phyloP scores from a whole-genome alignment of 495 filamentous ascomycete genomes.

The Saxophila tyrrhenica region DNA sequence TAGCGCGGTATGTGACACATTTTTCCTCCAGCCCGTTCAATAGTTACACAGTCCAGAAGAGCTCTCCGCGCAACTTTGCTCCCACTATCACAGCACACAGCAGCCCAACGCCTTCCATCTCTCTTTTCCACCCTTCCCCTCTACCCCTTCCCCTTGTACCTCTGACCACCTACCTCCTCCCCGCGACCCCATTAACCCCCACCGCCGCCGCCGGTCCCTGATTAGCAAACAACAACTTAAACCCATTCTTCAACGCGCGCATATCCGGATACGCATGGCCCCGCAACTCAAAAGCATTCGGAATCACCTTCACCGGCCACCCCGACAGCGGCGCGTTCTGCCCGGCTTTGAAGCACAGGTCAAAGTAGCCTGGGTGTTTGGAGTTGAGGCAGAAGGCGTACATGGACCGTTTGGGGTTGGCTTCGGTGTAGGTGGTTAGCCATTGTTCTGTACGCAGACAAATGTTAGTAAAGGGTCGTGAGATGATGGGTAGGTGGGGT shows the following conservation, averaged over 20 bases:
- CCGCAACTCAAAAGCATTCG: slow-evolving; percentile 77
- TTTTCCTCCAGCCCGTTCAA: too few relatives aligned
- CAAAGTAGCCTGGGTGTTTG: slow-evolving; percentile 89
- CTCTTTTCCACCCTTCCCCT: too few relatives aligned
- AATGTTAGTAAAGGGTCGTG: slow-evolving; percentile 1
- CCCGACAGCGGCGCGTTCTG: slow-evolving; percentile 54
- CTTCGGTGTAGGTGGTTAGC: slow-evolving; percentile 88
- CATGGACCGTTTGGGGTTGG: slow-evolving; percentile 84
- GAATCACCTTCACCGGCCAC: slow-evolving; percentile 86
- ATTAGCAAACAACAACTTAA: slow-evolving; percentile 48
- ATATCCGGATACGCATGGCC: slow-evolving; percentile 85
- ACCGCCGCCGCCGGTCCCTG: too few relatives aligned
- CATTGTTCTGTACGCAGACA: slow-evolving; percentile 71
- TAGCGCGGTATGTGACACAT: too few relatives aligned
- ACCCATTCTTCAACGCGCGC: slow-evolving; percentile 83
- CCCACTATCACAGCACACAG: too few relatives aligned
- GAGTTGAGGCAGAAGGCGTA: slow-evolving; percentile 92
- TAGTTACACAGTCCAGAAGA: too few relatives aligned
- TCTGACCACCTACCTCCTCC: background rate
- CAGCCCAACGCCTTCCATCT: too few relatives aligned
- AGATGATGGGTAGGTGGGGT: background rate
- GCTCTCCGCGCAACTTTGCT: too few relatives aligned
- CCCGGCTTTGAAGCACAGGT: slow-evolving; percentile 88
- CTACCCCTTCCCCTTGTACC: background rate
- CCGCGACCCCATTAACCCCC: slow-evolving; percentile 2